Evolutionary conservation across 140 eudicot species (phyloP).

Genomic region (Flaveria floridana): DNA sequence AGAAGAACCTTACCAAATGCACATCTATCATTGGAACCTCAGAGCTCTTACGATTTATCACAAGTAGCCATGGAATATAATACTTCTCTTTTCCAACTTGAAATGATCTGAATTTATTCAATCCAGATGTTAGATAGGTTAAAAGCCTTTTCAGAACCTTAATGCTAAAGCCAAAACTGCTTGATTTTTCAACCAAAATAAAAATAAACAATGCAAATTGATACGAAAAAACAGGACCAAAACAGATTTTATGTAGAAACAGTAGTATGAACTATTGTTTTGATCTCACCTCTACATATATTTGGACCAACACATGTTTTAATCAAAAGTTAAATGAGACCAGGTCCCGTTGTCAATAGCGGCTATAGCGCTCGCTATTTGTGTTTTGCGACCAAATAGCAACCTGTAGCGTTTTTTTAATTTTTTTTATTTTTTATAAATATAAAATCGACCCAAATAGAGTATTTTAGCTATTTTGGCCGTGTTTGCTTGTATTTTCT

Average conservation of each 20-base stretch:
- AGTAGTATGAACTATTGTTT: not conserved
- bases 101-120: slow-evolving; percentile 67
- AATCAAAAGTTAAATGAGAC: not conserved
- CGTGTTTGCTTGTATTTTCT: no score
- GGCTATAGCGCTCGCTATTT: no score
- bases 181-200: not conserved
- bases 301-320: not conserved
- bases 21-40: slow-evolving; percentile 98
- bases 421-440: no score
- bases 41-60: slow-evolving; percentile 73
- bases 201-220: not conserved
- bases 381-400: no score
- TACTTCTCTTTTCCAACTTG: slow-evolving; percentile 97
- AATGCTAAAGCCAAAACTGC: not conserved
- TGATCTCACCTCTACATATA: not conserved
- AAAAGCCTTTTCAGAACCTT: not conserved
- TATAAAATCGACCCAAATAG: no score
- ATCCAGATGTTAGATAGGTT: slow-evolving; percentile 12
- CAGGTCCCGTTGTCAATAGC: no score
- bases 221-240: not conserved
- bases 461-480: no score
- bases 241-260: not conserved
- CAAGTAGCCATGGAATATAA: slow-evolving; percentile 84
- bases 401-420: no score
- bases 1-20: slow-evolving; percentile 63